Evolutionary conservation across 1,284 basidiomycete genomes (phyloP).

Genomic region (Ganoderma sinense): DNA sequence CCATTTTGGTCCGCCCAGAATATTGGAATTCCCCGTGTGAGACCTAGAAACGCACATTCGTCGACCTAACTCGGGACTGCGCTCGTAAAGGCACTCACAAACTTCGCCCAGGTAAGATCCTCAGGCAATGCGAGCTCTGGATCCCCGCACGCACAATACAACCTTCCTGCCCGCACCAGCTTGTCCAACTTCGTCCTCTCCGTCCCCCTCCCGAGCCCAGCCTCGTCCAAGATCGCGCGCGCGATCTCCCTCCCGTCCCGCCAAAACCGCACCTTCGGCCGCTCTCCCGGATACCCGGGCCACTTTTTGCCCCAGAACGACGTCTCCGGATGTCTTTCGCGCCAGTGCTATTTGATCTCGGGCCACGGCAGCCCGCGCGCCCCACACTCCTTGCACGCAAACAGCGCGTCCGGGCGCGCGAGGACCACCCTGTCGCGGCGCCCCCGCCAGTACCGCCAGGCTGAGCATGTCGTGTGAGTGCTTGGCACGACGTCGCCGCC

Average conservation of each 20-base stretch:
- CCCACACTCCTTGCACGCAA: background rate
- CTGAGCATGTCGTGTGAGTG: no score
- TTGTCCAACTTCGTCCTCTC: background rate
- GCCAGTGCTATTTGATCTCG: constrained; percentile 8
- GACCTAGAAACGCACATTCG: no score
- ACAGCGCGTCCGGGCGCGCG: background rate
- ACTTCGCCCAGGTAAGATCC: constrained; percentile 6
- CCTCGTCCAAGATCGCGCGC: background rate
- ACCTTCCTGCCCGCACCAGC: background rate
- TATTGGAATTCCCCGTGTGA: no score
- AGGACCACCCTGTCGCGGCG: background rate
- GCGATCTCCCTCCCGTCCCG: background rate
- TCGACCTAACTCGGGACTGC: no score
- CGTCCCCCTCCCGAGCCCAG: background rate
- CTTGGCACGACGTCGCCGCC: no score
- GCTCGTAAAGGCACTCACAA: constrained; percentile 11
- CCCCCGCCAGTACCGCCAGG: no score
- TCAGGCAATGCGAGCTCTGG: constrained; percentile 5
- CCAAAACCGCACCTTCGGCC: background rate
- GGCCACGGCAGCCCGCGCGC: background rate
- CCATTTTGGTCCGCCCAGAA: no score
- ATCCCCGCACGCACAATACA: constrained; percentile 21
- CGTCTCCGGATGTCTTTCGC: background rate
- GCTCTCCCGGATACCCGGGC: background rate
- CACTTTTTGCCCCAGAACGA: background rate